Base-by-base conservation (phyloP, 73 alveolate species). In the Durusdinium trenchii region DNA sequence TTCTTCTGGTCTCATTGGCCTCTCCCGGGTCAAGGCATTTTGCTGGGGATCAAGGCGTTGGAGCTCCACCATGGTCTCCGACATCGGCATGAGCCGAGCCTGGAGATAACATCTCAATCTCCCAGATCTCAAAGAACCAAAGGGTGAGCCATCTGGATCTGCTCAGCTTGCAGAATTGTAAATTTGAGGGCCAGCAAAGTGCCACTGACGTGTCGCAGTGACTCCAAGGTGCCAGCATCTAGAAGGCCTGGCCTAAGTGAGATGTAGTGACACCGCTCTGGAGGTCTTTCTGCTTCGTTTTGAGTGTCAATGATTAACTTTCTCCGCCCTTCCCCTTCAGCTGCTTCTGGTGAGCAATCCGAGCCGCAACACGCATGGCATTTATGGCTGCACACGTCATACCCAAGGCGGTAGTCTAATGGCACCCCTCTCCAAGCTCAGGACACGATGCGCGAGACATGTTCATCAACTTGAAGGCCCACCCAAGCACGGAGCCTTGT, bases 401-500 rank as follows among this genome's bases (percentile, higher is more conserved):
- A n/a, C n/a, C n/a, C 85, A 73, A 6, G 1, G 43, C 26, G 45
- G 43, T 20, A 5, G 6, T 32, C 46, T 62, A 43, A 20, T 42
- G 4, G 30, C 73, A 60, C 30, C 73, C 81, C 16, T 20, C 43
- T 3, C 10, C 32, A 5, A 67, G 36, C 12, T 32, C 79, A 9
- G 28, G 0, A 40, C 94, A 84, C 50, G 50, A 84, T 30, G 42
- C 76, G 46, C 42, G 94, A 50, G n/a, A 84, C 76, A 32, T 84
- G 98, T 54, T 91, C 98, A n/a, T 91, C 98, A 51, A 91, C 98
- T 52, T 91, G 98, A 1, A 91, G 98, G 45, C 98, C 98, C 38
- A 91, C 98, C 98, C 98, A 91, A 36, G 98, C 98, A 2, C 98
- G 98, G 36, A 91, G 64, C 98, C 98, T 91, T 43, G n/a, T n/a